Evolutionary conservation across 805 yeast species (phyloP), one percentile per base, ranked within the genome.

Genomic region (Isabelozyma rhagii): DNA sequence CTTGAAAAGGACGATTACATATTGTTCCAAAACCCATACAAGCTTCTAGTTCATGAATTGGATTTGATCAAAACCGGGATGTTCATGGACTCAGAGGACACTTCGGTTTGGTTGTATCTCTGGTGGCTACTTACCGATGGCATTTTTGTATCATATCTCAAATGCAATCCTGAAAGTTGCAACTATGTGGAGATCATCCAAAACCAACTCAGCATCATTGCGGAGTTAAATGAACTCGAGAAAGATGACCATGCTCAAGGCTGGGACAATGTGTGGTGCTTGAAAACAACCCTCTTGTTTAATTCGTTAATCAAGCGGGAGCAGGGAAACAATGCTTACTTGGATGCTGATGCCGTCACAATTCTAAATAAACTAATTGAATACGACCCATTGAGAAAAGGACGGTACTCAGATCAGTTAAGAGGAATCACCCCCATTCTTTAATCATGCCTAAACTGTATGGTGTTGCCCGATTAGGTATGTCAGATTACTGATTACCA

Each of bases 21-120:
- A 47, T 38, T 66, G 2, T 75, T 77, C 47, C 55, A 56, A 6
- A 55, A 61, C 10, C 67, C 74, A 8, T 43, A 58, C 27, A 52
- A 56, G 0, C 74, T 83, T 46, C 62, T 89, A 5, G 50, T 52
- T 0, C 67, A 72, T 15, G 99, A 94, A 64, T 67, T 91, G 41
- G 78, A 77, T 3, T 76, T 87, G 55, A 76, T 91, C 38, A 85
- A 84, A 51, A 85, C 89, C 28, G 99, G 98, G 0, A 82, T 90
- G 69, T 89, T 84, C 61, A 89, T 96, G 56, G 98, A 94, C 63
- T 92, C 96, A 0, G 93, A 89, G 47, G 99, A 94, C 62, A 92
- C 96, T 42, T 88, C 97, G 0, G 87, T 89, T 0, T 94, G 98
- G 97, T 76, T 87, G 1, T 94, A 92, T 62, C 75, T 89, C 51